Evolutionary conservation across 2,329 filamentous ascomycete species (phyloP).

Genomic region (Lasiodiplodia hormozganensis): DNA sequence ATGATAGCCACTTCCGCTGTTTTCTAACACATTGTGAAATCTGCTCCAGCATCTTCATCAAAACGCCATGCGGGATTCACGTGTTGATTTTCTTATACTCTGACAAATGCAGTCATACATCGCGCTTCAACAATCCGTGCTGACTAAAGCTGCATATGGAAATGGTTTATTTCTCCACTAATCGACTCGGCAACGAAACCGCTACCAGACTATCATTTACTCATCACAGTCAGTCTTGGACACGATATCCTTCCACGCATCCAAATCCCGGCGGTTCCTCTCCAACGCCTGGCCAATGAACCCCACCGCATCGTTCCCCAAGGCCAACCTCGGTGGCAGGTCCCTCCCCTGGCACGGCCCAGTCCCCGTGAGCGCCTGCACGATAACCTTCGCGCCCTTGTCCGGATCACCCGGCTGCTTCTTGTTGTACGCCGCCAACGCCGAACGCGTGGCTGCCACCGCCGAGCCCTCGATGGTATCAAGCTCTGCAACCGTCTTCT

Average conservation of each 20-base stretch:
- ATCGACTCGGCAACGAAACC: neutral
- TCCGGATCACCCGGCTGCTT: slow-evolving; percentile 61
- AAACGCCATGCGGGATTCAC: neutral
- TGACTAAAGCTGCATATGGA: neutral
- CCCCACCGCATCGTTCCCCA: neutral
- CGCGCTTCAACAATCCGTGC: too few species aligned
- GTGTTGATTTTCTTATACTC: neutral
- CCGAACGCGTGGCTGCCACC: neutral
- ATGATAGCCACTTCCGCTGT: neutral
- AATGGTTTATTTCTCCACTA: neutral
- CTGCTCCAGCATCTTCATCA: neutral
- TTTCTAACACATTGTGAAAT: neutral
- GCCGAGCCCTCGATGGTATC: slow-evolving; percentile 49
- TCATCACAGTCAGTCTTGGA: slow-evolving; percentile 31
- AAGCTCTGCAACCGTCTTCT: slow-evolving; percentile 42
- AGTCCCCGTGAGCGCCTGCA: slow-evolving; percentile 62
- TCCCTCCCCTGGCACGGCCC: slow-evolving; percentile 48
- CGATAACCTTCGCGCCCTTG: slow-evolving; percentile 60
- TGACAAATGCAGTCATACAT: too few species aligned
- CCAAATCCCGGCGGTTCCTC: neutral
- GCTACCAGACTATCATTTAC: neutral
- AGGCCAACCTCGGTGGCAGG: neutral
- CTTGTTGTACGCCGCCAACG: neutral
- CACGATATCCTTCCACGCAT: neutral
- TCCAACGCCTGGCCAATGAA: neutral